These are phyloP conservation scores for Eucalyptus marginata DNA, from an alignment of 345 rosid species.

Conservation along the genomic window DNA sequence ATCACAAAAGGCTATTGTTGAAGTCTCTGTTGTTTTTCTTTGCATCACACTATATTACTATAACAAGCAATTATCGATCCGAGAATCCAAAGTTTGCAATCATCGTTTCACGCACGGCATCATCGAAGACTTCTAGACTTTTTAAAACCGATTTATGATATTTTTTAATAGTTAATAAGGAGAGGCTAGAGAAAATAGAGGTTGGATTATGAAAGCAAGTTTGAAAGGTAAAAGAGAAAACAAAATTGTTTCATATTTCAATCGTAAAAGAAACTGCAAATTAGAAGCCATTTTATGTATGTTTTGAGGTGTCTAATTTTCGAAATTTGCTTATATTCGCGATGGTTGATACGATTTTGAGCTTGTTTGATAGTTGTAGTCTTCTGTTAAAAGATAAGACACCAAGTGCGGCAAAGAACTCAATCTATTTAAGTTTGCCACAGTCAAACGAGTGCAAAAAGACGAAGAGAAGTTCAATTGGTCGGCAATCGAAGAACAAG, in stretches of 20 bases:
- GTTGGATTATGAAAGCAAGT: not conserved
- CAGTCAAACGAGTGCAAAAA: not conserved
- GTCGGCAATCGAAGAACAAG: not conserved
- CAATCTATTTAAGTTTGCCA: not conserved
- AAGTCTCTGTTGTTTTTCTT: not conserved
- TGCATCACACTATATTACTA: not conserved
- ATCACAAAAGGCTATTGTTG: not conserved
- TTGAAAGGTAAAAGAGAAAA: not conserved
- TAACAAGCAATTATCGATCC: not conserved
- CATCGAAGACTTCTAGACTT: accelerated
- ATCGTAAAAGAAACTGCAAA: too few species aligned
- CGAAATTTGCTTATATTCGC: not conserved
- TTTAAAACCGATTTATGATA: not conserved
- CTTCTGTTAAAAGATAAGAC: not conserved
- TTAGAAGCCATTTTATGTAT: not conserved
- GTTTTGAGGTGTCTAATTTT: not conserved
- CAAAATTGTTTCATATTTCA: not conserved
- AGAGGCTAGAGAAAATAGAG: not conserved
- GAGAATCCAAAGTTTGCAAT: not conserved
- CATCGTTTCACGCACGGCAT: not conserved
- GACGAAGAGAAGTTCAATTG: not conserved
- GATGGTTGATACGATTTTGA: not conserved
- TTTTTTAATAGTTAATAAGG: not conserved
- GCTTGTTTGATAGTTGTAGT: not conserved
- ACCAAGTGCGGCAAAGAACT: not conserved